Evolutionary conservation across 2,329 filamentous ascomycete genomes (phyloP).

Genomic region (Onygena corvina): DNA sequence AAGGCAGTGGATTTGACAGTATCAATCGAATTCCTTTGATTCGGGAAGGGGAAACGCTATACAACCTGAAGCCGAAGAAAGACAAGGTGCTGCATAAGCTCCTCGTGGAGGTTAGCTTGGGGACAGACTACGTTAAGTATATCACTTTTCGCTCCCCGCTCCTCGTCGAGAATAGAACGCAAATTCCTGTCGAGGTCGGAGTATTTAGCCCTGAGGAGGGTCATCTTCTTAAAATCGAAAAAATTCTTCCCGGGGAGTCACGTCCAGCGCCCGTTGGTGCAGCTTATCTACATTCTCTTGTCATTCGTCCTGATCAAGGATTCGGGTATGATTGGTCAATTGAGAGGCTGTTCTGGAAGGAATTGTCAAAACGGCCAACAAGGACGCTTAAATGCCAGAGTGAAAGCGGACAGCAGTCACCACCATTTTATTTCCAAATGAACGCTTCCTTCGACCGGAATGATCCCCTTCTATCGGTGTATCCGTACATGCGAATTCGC

Average conservation of each 20-base stretch:
- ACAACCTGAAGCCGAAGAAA: conserved; percentile 75
- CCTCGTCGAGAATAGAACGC: conserved; percentile 87
- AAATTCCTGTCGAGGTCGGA: conserved; percentile 88
- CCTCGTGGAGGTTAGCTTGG: conserved; percentile 80
- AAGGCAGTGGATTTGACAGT: conserved; percentile 87
- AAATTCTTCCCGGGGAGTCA: conserved; percentile 83
- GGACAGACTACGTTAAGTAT: conserved; percentile 93
- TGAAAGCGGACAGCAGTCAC: conserved; percentile 62
- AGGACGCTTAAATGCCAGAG: conserved; percentile 79
- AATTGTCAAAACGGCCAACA: conserved; percentile 71
- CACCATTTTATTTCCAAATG: conserved; percentile 93
- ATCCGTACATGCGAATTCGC: conserved; percentile 89
- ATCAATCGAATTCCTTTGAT: conserved; percentile 80
- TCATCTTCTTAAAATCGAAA: conserved; percentile 91
- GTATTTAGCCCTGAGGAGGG: conserved; percentile 80
- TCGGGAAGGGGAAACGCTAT: conserved; percentile 86
- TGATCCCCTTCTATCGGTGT: conserved; percentile 70
- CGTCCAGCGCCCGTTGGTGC: conserved; percentile 86
- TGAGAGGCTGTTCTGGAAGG: conserved; percentile 84
- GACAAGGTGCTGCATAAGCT: conserved; percentile 77
- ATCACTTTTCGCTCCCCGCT: conserved; percentile 90
- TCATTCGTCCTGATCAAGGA: conserved; percentile 83
- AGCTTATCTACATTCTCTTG: conserved; percentile 73
- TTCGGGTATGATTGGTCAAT: conserved; percentile 95
- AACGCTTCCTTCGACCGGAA: conserved; percentile 74